Base-by-base conservation (phyloP, 306 rosid genomes). In the Cotoneaster glaucophyllus region DNA sequence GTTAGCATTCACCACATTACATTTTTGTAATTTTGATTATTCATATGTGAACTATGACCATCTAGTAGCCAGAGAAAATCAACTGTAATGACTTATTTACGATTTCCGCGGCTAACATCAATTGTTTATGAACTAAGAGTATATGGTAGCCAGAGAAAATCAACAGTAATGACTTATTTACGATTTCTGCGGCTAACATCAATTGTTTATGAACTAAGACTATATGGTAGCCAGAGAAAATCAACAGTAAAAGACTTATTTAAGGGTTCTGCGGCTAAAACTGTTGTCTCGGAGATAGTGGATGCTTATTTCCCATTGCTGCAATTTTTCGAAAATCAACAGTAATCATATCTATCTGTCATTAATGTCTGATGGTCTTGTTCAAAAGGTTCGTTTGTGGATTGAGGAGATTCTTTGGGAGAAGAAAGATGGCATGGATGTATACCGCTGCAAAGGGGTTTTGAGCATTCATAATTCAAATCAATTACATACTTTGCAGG, bases 351-450 rank as follows among this genome's bases (percentile, higher is more conserved):
- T 31, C 22, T 39, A 65, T 63, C 63, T n/a, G 32, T 57, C 17
- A n/a, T 15, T 75, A n/a, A 11, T 26, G 21, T 74, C 74, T 84
- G 39, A 53, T 25, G 66, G 43, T 57, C 10, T 14, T 82, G 57
- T 74, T 45, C 74, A 19, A 71, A 15, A 95, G 98, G 91, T 84
- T 50, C 90, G 93, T 39, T 12, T 78, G 70, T 92, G 97, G 98
- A 86, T 95, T 57, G 98, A 95, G 89, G 97, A 95, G 85, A 87
- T 95, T 82, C 96, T 92, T 59, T 95, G 98, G 98, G 98, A 95
- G 54, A 95, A 90, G 91, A 95, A 95, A 84, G 75, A 81, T 69
- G 96, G 84, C 79, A 89, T 95, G 95, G 96, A 95, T 68, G 93
- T 90, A 31, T 95, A 92, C 80, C 98, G 98, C 58, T 90, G 97